phyloP scores from a whole-genome alignment of 805 yeast species.

The Lipomyces kockii region DNA sequence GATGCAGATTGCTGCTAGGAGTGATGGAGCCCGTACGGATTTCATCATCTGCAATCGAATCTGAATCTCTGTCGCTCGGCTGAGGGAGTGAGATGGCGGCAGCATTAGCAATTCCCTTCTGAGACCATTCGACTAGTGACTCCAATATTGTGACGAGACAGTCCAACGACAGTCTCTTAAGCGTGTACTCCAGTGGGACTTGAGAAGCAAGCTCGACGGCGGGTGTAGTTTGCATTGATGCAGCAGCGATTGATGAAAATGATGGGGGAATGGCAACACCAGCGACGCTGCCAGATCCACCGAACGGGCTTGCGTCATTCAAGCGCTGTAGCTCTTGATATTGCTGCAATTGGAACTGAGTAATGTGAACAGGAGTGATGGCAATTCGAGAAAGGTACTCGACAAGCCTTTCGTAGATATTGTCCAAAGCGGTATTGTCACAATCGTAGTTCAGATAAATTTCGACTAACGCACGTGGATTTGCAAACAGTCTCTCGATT shows the following conservation, averaged over 20 bases:
- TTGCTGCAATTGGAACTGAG: slow-evolving; percentile 65
- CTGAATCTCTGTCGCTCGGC: slow-evolving; percentile 20
- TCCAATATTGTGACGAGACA: slow-evolving; percentile 81
- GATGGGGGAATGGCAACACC: slow-evolving; percentile 58
- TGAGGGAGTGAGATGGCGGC: not conserved
- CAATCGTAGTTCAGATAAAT: slow-evolving; percentile 95
- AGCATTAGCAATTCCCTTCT: slow-evolving; percentile 51
- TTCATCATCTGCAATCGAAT: slow-evolving; percentile 22
- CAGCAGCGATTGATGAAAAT: slow-evolving; percentile 58
- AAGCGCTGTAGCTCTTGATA: slow-evolving; percentile 51
- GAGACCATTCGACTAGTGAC: slow-evolving; percentile 87
- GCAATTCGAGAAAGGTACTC: slow-evolving; percentile 78
- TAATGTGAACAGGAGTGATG: slow-evolving; percentile 69
- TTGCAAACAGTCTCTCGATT: slow-evolving; percentile 80
- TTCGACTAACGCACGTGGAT: slow-evolving; percentile 89
- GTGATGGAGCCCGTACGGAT: slow-evolving; percentile 5
- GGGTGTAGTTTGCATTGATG: slow-evolving; percentile 20
- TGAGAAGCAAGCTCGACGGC: slow-evolving; percentile 17
- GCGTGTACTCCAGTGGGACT: slow-evolving; percentile 75
- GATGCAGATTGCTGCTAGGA: slow-evolving; percentile 1
- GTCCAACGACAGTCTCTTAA: slow-evolving; percentile 79
- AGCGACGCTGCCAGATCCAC: slow-evolving; percentile 16
- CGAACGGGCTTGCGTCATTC: slow-evolving; percentile 17
- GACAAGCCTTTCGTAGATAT: slow-evolving; percentile 80
- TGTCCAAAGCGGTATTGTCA: slow-evolving; percentile 73